These are phyloP conservation scores for Neurospora intermedia DNA, from an alignment of 495 filamentous ascomycete genomes.

Conservation along the genomic window DNA sequence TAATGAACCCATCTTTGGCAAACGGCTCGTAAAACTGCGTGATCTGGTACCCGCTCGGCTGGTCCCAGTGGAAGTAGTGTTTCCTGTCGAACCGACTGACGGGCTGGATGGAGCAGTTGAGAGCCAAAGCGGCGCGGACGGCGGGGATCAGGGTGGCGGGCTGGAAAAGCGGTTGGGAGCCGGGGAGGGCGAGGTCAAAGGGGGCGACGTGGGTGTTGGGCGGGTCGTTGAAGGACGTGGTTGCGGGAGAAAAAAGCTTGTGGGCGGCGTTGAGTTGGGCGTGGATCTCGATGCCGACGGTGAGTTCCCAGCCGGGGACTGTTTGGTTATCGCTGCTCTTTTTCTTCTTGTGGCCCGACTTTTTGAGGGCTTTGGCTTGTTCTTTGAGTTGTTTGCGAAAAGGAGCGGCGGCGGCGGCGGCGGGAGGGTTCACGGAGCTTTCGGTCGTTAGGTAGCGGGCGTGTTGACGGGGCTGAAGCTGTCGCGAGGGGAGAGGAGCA, in stretches of 20 bases:
- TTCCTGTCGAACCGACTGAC: constrained; percentile 85
- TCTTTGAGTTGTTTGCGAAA: constrained; percentile 69
- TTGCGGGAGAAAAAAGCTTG: constrained; percentile 77
- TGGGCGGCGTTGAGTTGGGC: constrained; percentile 79
- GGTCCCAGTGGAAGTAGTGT: constrained; percentile 98
- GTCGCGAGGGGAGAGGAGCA: neutral
- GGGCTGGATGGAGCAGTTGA: constrained; percentile 66
- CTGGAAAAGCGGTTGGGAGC: constrained; percentile 81
- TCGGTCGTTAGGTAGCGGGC: neutral
- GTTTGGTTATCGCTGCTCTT: constrained; percentile 36
- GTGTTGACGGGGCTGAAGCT: neutral
- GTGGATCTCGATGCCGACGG: constrained; percentile 94
- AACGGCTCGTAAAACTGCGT: constrained; percentile 93
- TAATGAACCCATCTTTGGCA: constrained; percentile 62
- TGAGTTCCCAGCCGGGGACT: constrained; percentile 69
- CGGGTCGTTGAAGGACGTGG: constrained; percentile 49
- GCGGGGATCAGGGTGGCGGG: constrained; percentile 75
- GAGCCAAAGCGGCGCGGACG: constrained; percentile 73
- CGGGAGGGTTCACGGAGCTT: neutral
- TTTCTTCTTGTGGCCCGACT: constrained; percentile 24
- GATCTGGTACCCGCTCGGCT: constrained; percentile 92
- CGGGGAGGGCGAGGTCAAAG: constrained; percentile 85
- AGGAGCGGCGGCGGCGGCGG: constrained; percentile 29
- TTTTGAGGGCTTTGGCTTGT: constrained; percentile 46
- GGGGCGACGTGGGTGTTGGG: constrained; percentile 75